Percentiles rank a stretch among this genome's conserved stretches.
Conservation (phyloP, 257 asterid species). For the Solanum etuberosum region DNA sequence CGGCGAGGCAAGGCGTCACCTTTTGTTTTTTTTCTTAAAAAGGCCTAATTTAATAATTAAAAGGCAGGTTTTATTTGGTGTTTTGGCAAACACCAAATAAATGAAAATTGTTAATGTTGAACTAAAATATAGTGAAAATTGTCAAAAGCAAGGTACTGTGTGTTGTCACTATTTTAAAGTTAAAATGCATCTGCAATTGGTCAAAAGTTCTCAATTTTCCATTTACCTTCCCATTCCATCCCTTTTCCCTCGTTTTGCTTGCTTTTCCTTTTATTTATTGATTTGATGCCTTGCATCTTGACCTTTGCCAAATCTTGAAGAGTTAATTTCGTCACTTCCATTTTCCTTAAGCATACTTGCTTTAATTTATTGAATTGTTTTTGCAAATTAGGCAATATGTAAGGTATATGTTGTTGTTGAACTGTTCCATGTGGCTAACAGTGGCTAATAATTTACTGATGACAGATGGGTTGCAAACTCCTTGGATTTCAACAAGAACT, state of each 20-base stretch:
- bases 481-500: conserved; percentile 90
- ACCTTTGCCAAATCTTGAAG: background rate
- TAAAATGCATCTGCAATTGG: background rate
- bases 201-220: background rate
- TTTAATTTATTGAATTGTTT: background rate
- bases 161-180: background rate
- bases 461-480: conserved; percentile 95
- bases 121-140: background rate
- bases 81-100: background rate
- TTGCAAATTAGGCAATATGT: background rate
- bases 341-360: background rate
- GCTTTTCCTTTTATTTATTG: background rate
- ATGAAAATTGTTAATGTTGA: background rate
- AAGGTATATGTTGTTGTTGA: background rate
- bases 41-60: background rate
- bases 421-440: background rate
- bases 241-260: background rate
- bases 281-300: background rate
- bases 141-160: background rate
- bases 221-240: background rate
- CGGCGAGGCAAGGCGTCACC: background rate
- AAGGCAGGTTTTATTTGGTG: background rate
- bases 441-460: conserved; percentile 15
- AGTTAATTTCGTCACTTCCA: background rate
- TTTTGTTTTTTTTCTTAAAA: background rate